These are phyloP conservation scores for Microthyrium microscopicum DNA, from an alignment of 2,329 filamentous ascomycete species.

Conservation along the genomic window DNA sequence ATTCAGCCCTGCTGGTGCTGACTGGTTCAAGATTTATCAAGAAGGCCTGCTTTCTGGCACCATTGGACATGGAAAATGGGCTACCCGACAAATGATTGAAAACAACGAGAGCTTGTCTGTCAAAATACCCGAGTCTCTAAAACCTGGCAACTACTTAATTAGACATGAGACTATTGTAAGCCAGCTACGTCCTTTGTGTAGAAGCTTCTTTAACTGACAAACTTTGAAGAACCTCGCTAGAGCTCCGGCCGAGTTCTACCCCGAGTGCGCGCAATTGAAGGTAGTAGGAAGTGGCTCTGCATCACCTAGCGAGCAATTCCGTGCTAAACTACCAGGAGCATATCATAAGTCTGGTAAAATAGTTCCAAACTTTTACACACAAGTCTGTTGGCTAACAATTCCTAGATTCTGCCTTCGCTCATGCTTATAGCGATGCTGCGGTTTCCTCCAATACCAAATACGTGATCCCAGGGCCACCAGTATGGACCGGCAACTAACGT, in stretches of 20 bases:
- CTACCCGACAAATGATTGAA: conserved; percentile 18
- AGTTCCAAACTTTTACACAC: too few species aligned
- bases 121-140: conserved; percentile 16
- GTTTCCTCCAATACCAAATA: conserved; percentile 7
- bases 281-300: conserved; percentile 27
- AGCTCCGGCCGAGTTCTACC: conserved; percentile 30
- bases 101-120: conserved; percentile 20
- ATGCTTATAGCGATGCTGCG: background rate
- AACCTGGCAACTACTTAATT: conserved; percentile 15
- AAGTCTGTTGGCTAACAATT: background rate
- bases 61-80: conserved; percentile 14
- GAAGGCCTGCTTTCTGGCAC: conserved; percentile 4
- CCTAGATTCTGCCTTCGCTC: background rate
- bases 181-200: background rate
- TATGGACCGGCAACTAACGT: conserved; percentile 9
- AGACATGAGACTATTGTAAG: conserved; percentile 7
- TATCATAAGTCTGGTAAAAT: conserved; percentile 13
- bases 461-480: conserved; percentile 12
- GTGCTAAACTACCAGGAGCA: conserved; percentile 12
- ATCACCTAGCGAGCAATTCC: conserved; percentile 9
- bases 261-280: conserved; percentile 34
- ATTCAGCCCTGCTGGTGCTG: background rate
- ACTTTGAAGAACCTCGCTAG: conserved; percentile 2
- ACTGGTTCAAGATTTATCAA: conserved; percentile 7
- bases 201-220: conserved; percentile 13